Conservation (phyloP, 1,284 basidiomycete genomes). For the Pterula multifida region DNA sequence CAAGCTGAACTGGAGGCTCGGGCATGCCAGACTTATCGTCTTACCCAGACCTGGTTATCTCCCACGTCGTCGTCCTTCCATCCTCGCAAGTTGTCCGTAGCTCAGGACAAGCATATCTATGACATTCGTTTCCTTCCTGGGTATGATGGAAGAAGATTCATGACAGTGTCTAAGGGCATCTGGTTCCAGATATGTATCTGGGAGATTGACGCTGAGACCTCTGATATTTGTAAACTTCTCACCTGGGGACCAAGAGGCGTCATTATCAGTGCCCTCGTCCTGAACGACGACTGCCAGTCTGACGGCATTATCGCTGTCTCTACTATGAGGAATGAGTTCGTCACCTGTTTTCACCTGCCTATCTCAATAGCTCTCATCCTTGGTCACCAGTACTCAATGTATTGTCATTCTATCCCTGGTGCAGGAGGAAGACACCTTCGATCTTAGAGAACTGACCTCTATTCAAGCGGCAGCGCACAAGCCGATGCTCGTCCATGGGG, state of each 20-base stretch:
- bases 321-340: constrained; percentile 27
- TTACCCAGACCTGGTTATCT: constrained; percentile 33
- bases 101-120: constrained; percentile 1
- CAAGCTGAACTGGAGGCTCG: constrained; percentile 28
- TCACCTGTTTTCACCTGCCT: constrained; percentile 15
- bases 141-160: constrained; percentile 26
- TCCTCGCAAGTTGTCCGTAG: background rate
- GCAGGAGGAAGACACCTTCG: background rate
- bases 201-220: constrained; percentile 9
- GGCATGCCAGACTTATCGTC: constrained; percentile 28
- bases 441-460: background rate
- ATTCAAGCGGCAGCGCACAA: constrained; percentile 21
- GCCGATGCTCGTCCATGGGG: constrained; percentile 34
- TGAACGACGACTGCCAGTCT: constrained; percentile 33
- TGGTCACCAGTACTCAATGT: background rate
- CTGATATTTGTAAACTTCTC: constrained; percentile 28
- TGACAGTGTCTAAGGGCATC: constrained; percentile 44
- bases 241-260: constrained; percentile 43
- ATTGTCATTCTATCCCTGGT: background rate
- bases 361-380: background rate
- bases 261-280: constrained; percentile 33
- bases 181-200: constrained; percentile 23
- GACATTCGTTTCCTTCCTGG: constrained; percentile 40
- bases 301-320: constrained; percentile 37
- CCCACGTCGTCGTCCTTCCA: background rate